These are phyloP conservation scores for Hypoxylon cercidicola DNA, from an alignment of 495 filamentous ascomycete species.

Conservation along the genomic window DNA sequence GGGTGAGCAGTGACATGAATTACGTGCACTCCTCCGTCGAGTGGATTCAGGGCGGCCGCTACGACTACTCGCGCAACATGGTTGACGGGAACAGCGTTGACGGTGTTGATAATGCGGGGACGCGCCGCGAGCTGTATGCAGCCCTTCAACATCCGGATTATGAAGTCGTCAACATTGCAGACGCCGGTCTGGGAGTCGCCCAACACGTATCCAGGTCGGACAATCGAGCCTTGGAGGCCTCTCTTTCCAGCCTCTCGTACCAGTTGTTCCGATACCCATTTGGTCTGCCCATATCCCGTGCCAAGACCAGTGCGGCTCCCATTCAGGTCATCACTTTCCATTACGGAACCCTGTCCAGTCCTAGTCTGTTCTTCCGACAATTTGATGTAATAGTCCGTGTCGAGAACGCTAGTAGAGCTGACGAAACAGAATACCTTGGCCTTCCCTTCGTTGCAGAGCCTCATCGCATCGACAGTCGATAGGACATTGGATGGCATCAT, in stretches of 20 bases:
- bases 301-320: slow-evolving; percentile 57
- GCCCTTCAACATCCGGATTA: slow-evolving; percentile 88
- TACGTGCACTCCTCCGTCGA: slow-evolving; percentile 61
- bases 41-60: slow-evolving; percentile 72
- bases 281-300: slow-evolving; percentile 92
- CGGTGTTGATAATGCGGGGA: slow-evolving; percentile 84
- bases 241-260: slow-evolving; percentile 80
- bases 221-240: slow-evolving; percentile 78
- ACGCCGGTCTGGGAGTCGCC: slow-evolving; percentile 79
- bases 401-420: slow-evolving; percentile 85
- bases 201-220: slow-evolving; percentile 88
- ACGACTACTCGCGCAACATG: slow-evolving; percentile 84
- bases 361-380: slow-evolving; percentile 70
- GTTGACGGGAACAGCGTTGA: slow-evolving; percentile 90
- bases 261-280: slow-evolving; percentile 71
- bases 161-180: slow-evolving; percentile 90
- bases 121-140: slow-evolving; percentile 80
- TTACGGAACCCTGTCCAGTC: slow-evolving; percentile 58
- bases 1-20: slow-evolving; percentile 82
- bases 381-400: slow-evolving; percentile 80
- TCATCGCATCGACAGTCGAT: slow-evolving; percentile 79
- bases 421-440: slow-evolving; percentile 87
- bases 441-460: slow-evolving; percentile 78
- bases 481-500: slow-evolving; percentile 83
- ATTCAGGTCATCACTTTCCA: slow-evolving; percentile 58